Base-by-base conservation (phyloP, 176 grass and related monocot species). In the Phragmites australis region DNA sequence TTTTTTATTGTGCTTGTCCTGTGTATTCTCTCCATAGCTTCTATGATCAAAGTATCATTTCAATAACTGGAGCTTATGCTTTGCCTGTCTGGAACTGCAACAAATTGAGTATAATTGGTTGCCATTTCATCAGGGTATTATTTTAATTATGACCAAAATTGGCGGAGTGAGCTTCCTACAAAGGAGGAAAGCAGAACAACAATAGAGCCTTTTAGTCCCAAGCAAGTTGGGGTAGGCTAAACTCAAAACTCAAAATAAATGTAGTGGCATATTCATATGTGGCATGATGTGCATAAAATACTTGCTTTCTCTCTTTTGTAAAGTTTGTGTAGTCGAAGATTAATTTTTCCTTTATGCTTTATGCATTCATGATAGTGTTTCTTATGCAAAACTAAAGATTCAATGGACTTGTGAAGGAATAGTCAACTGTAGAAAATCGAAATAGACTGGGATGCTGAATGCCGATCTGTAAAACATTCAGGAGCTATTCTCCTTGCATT, bases 301-400 rank as follows among this genome's bases (percentile, higher is more conserved):
- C 3, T 65, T 14, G 11, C 14, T 65, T 65, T 42, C 1, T 41
- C 39, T 47, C 39, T 23, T 17, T 61, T 62, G 1, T 21, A 51
- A 27, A 54, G 3, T 64, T 62, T 2, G 19, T 61, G n/a, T 52
- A 39, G 3, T 47, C 55, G 0, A 49, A 87, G 26, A 27, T 39
- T 68, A 17, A 14, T 58, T 31, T n/a, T 60, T 22, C 6, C 8
- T 60, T 70, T 59, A 50, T 23, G 25, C 41, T 68, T 29, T 15
- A 50, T 82, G 57, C 62, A 71, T 63, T 58, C 16, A 66, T 27
- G 39, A 21, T 65, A 47, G 13, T 12, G 3, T 83, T 53, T 73
- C 34, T 41, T 56, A 2, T 68, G 44, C 45, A 77, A 51, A 55
- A 23, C 18, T 75, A 23, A 57, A 58, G 49, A 65, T 57, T 75